phyloP scores from a whole-genome alignment of 345 rosid species.

The Melaleuca quinquenervia region DNA sequence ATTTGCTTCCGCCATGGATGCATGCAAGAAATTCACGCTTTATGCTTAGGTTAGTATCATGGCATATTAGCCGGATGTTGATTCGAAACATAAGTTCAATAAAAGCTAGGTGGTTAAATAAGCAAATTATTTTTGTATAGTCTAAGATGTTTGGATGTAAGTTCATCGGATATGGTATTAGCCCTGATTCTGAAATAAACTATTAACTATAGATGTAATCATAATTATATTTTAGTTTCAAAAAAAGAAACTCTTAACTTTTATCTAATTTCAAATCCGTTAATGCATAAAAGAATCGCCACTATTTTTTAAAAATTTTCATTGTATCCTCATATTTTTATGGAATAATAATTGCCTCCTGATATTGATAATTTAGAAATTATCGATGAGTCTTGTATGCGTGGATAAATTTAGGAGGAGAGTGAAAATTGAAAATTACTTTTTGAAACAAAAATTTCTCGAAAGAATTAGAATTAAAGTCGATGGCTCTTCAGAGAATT shows the following conservation, averaged over 20 bases:
- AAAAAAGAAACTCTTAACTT: no score
- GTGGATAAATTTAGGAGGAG: neutral
- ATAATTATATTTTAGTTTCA: neutral
- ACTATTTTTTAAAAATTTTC: neutral
- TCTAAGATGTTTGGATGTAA: neutral
- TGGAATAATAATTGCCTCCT: fast-evolving
- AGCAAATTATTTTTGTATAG: neutral
- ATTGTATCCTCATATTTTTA: neutral
- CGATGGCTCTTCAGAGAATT: neutral
- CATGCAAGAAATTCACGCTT: neutral
- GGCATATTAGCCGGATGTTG: neutral
- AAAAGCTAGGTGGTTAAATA: neutral
- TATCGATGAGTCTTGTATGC: fast-evolving
- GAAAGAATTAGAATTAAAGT: neutral
- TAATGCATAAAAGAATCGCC: neutral
- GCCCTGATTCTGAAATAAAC: neutral
- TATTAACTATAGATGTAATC: neutral
- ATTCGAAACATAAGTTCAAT: neutral
- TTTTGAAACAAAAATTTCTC: neutral
- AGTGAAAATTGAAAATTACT: neutral
- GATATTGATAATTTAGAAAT: fast-evolving
- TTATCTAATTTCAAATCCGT: neutral
- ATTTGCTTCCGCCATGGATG: neutral
- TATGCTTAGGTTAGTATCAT: neutral
- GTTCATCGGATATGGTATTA: fast-evolving